Base-by-base conservation (phyloP, 495 filamentous ascomycete genomes). In the Talaromyces wortmannii region DNA sequence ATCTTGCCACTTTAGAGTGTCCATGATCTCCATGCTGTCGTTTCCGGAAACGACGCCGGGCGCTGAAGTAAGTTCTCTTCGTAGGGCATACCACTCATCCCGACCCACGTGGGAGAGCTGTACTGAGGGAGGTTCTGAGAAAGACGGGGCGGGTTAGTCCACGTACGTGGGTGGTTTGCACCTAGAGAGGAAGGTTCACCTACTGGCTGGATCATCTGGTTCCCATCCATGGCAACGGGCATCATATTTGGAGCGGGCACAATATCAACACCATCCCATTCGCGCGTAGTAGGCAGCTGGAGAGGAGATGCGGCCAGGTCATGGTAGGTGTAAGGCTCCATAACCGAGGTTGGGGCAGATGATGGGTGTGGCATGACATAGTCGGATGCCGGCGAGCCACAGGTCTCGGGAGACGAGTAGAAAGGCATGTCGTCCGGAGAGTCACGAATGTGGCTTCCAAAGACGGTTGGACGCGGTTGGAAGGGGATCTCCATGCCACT, bases 401-500 rank as follows among this genome's bases (percentile, higher is more conserved):
- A 77, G 46, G 72, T 67, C 56, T 77, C 73, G 33, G 73, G 69
- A 29, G 69, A 69, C 2, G 72, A 71, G 57, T 75, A 77, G 59
- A 73, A 75, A 11, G 68, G 67, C 45, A 63, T 66, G 52, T 75
- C 73, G 45, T 75, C 72, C 1, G 63, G 59, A 3, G 69, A 62
- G 43, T 77, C 71, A 42, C 67, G 69, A 30, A 75, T 61, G 6
- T 68, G 72, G 50, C 60, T 62, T 13, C 67, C 68, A 48, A 69
- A 70, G 13, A 75, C 43, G 47, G 63, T 65, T 31, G 61, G 52
- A 31, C 56, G 68, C 43, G 67, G 70, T 43, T 72, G 70, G 49
- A 73, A 57, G 33, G 64, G 67, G 53, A 74, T 54, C 23, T 72
- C 68, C 61, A 74, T 62, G 30, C 67, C 64, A 30, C 58, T 67